A percentile compares a stretch with the other conserved stretches of the same genome.
phyloP scores from a whole-genome alignment of 108 stramenopile species.

The Nitzschia palea region DNA sequence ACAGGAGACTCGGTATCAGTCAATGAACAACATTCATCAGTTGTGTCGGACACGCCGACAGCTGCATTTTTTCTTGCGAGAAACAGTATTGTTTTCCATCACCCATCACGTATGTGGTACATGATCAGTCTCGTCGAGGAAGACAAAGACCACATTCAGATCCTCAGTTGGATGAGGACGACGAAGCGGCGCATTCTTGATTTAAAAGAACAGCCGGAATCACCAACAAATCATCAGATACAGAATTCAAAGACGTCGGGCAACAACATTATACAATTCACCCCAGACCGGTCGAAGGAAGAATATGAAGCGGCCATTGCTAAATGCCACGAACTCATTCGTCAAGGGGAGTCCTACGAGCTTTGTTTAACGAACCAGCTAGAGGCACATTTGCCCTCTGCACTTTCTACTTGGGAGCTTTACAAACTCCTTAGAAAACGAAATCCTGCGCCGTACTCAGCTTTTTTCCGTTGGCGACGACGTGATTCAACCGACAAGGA shows the following conservation, averaged over 20 bases:
- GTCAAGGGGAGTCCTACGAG: conserved; percentile 90
- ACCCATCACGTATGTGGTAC: conserved; percentile 66
- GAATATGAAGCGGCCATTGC: conserved; percentile 62
- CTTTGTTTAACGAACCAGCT: conserved; percentile 92
- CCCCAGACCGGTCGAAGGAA: conserved; percentile 57
- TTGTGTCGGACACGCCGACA: conserved; percentile 49
- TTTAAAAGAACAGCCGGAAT: background rate
- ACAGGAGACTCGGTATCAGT: no score
- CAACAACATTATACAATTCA: conserved; percentile 44
- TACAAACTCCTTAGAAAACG: conserved; percentile 71
- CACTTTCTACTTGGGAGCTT: conserved; percentile 51
- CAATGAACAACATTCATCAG: no score
- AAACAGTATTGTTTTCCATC: conserved; percentile 73
- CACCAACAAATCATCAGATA: background rate
- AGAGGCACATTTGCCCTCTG: conserved; percentile 32
- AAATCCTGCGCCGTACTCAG: conserved; percentile 94
- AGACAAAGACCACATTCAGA: conserved; percentile 9
- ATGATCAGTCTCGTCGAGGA: conserved; percentile 49
- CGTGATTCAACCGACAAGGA: background rate
- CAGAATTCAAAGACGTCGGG: no score
- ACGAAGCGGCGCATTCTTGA: background rate
- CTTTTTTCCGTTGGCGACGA: conserved; percentile 62
- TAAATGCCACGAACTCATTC: conserved; percentile 76
- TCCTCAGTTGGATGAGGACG: conserved; percentile 59
- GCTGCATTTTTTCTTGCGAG: conserved; percentile 79